Evolutionary conservation across 2,329 filamentous ascomycete genomes (phyloP), one percentile per base, ranked within the genome.

Genomic region (Xylariaceae sp.): DNA sequence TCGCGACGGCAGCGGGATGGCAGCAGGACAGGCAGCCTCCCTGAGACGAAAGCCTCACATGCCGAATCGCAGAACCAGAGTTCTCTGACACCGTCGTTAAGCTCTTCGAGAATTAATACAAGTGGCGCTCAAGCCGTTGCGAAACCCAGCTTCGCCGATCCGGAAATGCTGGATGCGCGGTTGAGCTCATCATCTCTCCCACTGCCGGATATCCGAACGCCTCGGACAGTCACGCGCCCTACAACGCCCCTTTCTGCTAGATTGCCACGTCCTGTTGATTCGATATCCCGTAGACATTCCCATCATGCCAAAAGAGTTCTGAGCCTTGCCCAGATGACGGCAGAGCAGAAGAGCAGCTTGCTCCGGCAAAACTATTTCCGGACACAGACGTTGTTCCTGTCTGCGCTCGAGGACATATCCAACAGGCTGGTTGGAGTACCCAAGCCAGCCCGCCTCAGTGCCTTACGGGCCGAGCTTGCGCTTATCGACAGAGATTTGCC

Each of bases 381-480:
- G 37, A 86, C 80, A 44, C 76, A 92, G 61, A 89, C 85, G 1
- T 83, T 87, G 50, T 89, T 92, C 55, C 59, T 92, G 44, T 84
- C 81, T 3, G 86, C 86, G 1, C 70, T 92, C 12, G 85, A 90
- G 59, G 83, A 85, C 50, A 90, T 92, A 37, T 92, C 86, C 3
- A 89, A 88, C 56, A 79, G 85, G n/a, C 67, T 92, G 31, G 84
- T 92, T 5, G 73, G 83, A 38, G 86, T 92, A 4, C 86, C 86
- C 2, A 92, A 92, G 57, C 78, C 81, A 23, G 86, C 86, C 28
- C 78, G 86, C 21, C 71, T 92, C 51, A 92, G 86, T 60, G 86
- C 87, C 29, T 67, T 92, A 31, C 76, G 86, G 41, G 87, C 86
- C 3, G 86, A 92, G 62, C 70, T 92, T 44, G 86, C 85, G 11